Conservation (phyloP, 805 yeast genomes). For the Jamesozyma rosinii region DNA sequence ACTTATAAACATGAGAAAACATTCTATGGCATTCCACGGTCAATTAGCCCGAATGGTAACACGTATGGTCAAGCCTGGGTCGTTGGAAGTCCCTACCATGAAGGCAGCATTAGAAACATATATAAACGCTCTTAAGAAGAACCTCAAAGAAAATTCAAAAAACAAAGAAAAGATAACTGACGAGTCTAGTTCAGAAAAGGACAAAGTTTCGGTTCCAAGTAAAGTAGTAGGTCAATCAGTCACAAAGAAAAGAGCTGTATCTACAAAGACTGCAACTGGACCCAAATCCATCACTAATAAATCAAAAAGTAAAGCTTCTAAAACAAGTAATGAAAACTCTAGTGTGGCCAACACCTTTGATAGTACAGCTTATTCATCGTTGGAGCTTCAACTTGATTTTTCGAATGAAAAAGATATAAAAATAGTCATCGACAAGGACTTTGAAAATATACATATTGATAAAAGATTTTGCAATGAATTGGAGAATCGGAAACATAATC, state of each 20-base stretch:
- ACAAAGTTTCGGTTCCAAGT: not conserved
- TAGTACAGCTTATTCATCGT: not conserved
- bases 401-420: not conserved
- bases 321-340: not conserved
- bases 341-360: not conserved
- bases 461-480: constrained; percentile 2
- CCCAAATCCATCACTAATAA: not conserved
- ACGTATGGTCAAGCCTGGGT: constrained; percentile 11
- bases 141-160: not conserved
- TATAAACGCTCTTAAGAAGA: constrained; percentile 4
- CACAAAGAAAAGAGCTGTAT: not conserved
- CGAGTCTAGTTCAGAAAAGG: not conserved
- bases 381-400: not conserved
- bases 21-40: constrained; percentile 15
- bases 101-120: constrained; percentile 11
- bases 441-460: constrained; percentile 9
- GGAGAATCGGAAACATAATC: not conserved
- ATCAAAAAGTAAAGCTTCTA: too few species aligned
- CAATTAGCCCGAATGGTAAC: constrained; percentile 16
- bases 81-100: constrained; percentile 6
- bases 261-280: not conserved
- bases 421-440: constrained; percentile 11
- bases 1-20: constrained; percentile 14
- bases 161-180: not conserved
- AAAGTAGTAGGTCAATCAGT: not conserved